phyloP scores from a whole-genome alignment of 306 rosid genomes.

The Vigna radiata region DNA sequence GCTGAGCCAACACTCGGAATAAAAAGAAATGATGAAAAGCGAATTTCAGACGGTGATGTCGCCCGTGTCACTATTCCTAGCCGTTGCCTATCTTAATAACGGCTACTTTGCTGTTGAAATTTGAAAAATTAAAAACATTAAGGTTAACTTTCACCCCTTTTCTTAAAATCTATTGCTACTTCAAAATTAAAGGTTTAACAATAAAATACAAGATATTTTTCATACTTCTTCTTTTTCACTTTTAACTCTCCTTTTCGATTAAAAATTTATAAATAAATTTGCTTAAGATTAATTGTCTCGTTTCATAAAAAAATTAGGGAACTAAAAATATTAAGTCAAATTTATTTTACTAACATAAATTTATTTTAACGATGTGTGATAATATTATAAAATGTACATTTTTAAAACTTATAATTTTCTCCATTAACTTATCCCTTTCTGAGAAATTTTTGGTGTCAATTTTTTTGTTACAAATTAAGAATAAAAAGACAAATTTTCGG shows the following conservation, averaged over 20 bases:
- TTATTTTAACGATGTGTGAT: too few relatives aligned
- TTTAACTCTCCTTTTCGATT: background rate
- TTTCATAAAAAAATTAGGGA: too few relatives aligned
- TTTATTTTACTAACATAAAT: too few relatives aligned
- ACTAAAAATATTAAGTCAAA: too few relatives aligned
- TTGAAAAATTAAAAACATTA: background rate
- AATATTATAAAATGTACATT: too few relatives aligned
- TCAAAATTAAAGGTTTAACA: background rate
- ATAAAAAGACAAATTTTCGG: too few relatives aligned
- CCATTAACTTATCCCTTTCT: too few relatives aligned
- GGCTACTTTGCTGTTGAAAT: conserved; percentile 1
- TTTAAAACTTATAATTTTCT: too few relatives aligned
- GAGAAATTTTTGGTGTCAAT: too few relatives aligned
- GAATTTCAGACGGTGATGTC: conserved; percentile 10
- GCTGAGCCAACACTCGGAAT: conserved; percentile 11
- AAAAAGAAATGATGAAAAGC: conserved; percentile 18
- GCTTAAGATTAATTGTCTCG: background rate
- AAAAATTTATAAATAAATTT: background rate
- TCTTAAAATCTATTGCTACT: background rate
- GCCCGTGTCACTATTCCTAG: background rate
- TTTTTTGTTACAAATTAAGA: too few relatives aligned
- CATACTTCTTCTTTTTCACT: background rate
- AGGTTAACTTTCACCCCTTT: background rate
- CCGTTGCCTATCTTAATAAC: background rate
- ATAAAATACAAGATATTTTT: background rate